Conservation (phyloP, 495 filamentous ascomycete species). For the Aspergillus diversus region DNA sequence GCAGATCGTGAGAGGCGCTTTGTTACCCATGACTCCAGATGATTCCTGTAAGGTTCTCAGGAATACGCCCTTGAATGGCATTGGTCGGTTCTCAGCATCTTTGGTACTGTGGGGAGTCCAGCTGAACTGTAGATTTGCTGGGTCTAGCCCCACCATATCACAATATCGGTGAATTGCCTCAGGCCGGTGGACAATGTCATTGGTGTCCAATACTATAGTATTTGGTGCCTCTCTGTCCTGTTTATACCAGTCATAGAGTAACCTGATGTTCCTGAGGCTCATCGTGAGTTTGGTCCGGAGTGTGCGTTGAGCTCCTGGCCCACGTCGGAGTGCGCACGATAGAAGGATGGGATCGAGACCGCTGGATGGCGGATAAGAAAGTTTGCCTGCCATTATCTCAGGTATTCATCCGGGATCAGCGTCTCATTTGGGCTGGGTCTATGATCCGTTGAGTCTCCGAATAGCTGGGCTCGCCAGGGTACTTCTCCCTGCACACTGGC, state of each 20-base stretch:
- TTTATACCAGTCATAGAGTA: slow-evolving; percentile 34
- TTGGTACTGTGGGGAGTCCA: neutral
- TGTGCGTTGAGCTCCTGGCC: neutral
- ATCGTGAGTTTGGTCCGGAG: neutral
- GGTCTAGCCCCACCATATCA: slow-evolving; percentile 32
- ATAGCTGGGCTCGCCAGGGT: slow-evolving; percentile 2
- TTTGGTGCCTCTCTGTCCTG: neutral
- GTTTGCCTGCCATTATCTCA: slow-evolving; percentile 32
- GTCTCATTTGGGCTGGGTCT: slow-evolving; percentile 27
- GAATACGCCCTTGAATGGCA: neutral
- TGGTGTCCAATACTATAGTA: slow-evolving; percentile 39
- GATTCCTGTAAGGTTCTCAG: slow-evolving; percentile 11
- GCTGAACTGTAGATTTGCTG: slow-evolving; percentile 12
- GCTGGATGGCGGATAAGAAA: slow-evolving; percentile 43
- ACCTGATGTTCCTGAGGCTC: slow-evolving; percentile 26
- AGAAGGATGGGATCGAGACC: slow-evolving; percentile 32
- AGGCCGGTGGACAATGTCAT: slow-evolving; percentile 35
- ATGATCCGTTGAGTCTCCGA: neutral
- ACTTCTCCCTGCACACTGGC: slow-evolving; percentile 2
- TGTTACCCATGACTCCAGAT: slow-evolving; percentile 9
- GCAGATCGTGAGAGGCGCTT: slow-evolving; percentile 12
- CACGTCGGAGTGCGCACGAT: slow-evolving; percentile 27
- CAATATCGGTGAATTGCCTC: slow-evolving; percentile 30
- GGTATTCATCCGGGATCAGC: slow-evolving; percentile 33
- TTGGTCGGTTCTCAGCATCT: neutral